A percentile compares a stretch with the other conserved stretches of the same genome.
These are phyloP conservation scores for Wickerhamomyces ciferrii DNA, from an alignment of 805 yeast genomes.

Conservation along the genomic window DNA sequence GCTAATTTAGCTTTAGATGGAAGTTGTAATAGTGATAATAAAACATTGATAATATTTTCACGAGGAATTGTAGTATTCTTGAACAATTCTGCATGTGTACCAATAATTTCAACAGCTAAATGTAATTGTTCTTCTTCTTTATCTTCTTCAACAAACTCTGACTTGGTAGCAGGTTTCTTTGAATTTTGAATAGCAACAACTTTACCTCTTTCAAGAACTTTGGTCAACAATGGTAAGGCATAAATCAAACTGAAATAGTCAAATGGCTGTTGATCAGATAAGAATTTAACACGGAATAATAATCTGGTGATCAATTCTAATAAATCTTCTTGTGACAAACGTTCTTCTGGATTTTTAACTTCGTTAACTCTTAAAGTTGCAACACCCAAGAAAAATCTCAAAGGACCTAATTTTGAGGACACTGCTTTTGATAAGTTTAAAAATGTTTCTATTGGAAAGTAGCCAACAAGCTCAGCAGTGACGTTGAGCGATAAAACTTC, in stretches of 20 bases:
- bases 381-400: conserved; percentile 56
- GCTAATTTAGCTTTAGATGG: conserved; percentile 78
- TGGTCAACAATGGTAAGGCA: conserved; percentile 66
- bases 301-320: conserved; percentile 55
- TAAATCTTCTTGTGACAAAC: conserved; percentile 45
- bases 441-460: conserved; percentile 42
- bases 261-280: conserved; percentile 67
- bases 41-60: conserved; percentile 49
- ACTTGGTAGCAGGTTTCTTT: conserved; percentile 44
- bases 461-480: conserved; percentile 33
- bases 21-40: conserved; percentile 62
- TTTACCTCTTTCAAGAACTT: conserved; percentile 65
- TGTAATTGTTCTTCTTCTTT: conserved; percentile 85
- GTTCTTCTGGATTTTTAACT: conserved; percentile 38
- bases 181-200: conserved; percentile 46
- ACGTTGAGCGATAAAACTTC: conserved; percentile 33
- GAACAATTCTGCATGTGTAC: conserved; percentile 64
- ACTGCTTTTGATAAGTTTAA: conserved; percentile 48
- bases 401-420: conserved; percentile 44
- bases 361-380: conserved; percentile 59
- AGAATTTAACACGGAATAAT: conserved; percentile 68
- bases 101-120: conserved; percentile 70
- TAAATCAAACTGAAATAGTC: conserved; percentile 68
- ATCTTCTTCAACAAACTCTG: conserved; percentile 76
- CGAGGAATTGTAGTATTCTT: conserved; percentile 68